Evolutionary conservation across 2,329 filamentous ascomycete species (phyloP).

Genomic region (Colletotrichum orbiculare): DNA sequence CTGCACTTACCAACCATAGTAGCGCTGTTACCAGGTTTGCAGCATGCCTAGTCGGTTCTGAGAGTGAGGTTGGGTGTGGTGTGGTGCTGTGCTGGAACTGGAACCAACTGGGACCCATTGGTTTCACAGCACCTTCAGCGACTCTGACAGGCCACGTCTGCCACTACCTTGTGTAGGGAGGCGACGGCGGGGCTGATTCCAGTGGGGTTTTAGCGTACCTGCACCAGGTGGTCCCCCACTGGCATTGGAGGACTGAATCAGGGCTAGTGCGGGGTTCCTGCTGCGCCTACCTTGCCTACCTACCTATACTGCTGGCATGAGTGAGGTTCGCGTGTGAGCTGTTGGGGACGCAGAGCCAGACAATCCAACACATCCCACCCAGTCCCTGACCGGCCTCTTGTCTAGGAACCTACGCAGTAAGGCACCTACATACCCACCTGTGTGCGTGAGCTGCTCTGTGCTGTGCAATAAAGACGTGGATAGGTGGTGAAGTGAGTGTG

Average conservation of each 20-base stretch:
- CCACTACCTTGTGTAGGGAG: neutral
- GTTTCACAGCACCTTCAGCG: slow-evolving; percentile 27
- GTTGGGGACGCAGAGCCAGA: no score
- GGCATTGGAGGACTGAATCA: slow-evolving; percentile 26
- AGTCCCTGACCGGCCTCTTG: neutral
- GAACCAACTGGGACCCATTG: slow-evolving; percentile 26
- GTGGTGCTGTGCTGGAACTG: slow-evolving; percentile 3
- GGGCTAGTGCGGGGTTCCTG: slow-evolving; percentile 37
- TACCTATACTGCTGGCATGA: slow-evolving; percentile 14
- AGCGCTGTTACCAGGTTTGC: no score
- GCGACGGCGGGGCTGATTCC: slow-evolving; percentile 15
- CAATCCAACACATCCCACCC: neutral
- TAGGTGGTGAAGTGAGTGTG: slow-evolving; percentile 7
- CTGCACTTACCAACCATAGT: neutral
- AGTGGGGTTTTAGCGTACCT: slow-evolving; percentile 7
- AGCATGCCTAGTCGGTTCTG: no score
- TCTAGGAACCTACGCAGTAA: neutral
- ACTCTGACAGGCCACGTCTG: slow-evolving; percentile 29
- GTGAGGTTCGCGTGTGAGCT: no score
- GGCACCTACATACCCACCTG: neutral
- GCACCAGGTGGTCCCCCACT: neutral
- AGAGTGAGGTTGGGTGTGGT: no score
- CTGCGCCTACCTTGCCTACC: slow-evolving; percentile 19
- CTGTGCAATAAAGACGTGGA: slow-evolving; percentile 9
- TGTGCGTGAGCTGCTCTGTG: slow-evolving; percentile 10